These are phyloP conservation scores for Saposhnikovia divaricata DNA, from an alignment of 129 eudicot genomes.

Conservation along the genomic window DNA sequence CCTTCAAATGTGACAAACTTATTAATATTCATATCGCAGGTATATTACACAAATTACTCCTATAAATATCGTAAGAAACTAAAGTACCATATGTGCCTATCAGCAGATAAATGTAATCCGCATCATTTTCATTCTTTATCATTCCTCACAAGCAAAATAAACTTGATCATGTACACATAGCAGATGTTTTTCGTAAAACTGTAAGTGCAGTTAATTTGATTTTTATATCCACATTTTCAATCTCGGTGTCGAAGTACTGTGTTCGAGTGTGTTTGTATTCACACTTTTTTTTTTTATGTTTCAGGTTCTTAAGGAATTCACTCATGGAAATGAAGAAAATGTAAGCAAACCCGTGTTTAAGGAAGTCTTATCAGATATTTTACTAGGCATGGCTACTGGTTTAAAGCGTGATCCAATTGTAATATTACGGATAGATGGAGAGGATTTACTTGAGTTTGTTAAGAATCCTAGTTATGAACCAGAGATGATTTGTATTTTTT, in stretches of 20 bases:
- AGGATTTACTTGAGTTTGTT: conserved; percentile 64
- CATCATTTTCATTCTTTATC: neutral
- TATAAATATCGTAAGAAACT: neutral
- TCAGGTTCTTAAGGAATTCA: conserved; percentile 82
- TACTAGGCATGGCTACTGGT: conserved; percentile 96
- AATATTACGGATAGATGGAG: conserved; percentile 92
- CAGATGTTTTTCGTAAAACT: neutral
- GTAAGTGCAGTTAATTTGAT: neutral
- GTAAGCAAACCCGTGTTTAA: conserved; percentile 79
- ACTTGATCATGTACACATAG: neutral
- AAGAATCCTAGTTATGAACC: conserved; percentile 53
- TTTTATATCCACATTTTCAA: neutral
- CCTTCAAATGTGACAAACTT: neutral
- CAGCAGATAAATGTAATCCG: neutral
- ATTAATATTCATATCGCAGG: neutral
- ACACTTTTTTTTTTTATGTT: conserved; percentile 7
- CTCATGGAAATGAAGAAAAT: conserved; percentile 69
- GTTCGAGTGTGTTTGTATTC: neutral
- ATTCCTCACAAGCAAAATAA: neutral
- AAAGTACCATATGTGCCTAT: neutral
- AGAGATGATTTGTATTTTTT: conserved; percentile 53
- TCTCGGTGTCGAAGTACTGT: neutral
- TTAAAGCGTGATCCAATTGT: conserved; percentile 86
- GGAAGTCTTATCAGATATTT: conserved; percentile 78
- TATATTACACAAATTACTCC: too few relatives aligned